A percentile compares a stretch with the other conserved stretches of the same genome.
These are phyloP conservation scores for Eustoma russellianum DNA, from an alignment of 257 asterid species.

Conservation along the genomic window DNA sequence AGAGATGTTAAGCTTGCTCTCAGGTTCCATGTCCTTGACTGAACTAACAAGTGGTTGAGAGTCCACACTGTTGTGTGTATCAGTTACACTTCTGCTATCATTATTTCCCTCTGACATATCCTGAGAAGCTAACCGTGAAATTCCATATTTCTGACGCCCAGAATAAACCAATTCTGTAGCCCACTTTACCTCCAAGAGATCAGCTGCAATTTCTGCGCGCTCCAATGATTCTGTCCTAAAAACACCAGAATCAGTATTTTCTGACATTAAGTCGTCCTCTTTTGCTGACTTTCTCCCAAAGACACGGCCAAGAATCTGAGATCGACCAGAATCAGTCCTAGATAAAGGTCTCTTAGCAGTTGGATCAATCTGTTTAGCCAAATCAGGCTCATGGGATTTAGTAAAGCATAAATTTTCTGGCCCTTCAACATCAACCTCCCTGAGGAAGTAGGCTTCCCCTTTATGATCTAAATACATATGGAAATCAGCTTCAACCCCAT, in stretches of 20 bases:
- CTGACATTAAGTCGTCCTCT: conserved; percentile 17
- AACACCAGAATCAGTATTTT: conserved; percentile 19
- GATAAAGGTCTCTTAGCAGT: conserved; percentile 23
- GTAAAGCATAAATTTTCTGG: conserved; percentile 36
- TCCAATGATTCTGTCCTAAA: conserved; percentile 51
- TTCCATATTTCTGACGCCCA: conserved; percentile 21
- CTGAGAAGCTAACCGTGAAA: conserved; percentile 19
- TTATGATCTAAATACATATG: conserved; percentile 75
- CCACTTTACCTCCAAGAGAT: conserved; percentile 92
- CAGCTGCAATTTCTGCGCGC: conserved; percentile 91
- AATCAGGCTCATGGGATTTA: conserved; percentile 47
- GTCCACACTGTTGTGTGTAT: conserved; percentile 7
- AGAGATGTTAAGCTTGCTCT: conserved; percentile 20
- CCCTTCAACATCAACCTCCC: conserved; percentile 50
- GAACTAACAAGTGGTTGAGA: conserved; percentile 3
- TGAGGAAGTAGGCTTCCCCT: conserved; percentile 79
- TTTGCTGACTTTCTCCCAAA: conserved; percentile 47
- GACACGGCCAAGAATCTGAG: conserved; percentile 52
- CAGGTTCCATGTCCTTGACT: conserved; percentile 5
- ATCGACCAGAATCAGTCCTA: conserved; percentile 38
- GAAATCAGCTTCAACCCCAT: conserved; percentile 69
- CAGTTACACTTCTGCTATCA: conserved; percentile 7
- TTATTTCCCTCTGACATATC: conserved; percentile 19
- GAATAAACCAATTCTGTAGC: conserved; percentile 63
- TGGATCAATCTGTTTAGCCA: conserved; percentile 28